Base-by-base conservation (phyloP, 331 rosid species). In the Acacia concinna region DNA sequence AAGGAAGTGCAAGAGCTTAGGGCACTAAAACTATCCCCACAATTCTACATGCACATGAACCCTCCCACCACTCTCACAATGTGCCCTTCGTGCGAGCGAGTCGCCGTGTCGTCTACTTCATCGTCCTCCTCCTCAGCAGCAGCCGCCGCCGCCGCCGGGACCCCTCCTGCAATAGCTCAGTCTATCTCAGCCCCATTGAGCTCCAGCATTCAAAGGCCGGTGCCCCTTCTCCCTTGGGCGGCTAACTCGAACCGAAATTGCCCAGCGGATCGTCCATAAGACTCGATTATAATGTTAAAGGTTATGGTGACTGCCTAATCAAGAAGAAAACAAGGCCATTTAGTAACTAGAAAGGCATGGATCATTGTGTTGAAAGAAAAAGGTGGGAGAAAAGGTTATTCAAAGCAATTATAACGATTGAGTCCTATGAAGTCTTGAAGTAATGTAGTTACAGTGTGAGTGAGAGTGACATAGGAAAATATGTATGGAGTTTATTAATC, bases 1-100 rank as follows among this genome's bases (percentile, higher is more conserved):
- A 92, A 91, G 84, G 97, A 94, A 82, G 93, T 91, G 78, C 95
- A 88, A 77, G 98, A 92, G 85, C 95, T 94, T 0, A 92, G 97
- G 78, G 91, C 96, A 27, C 87, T 94, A 80, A 92, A 94, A 77
- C 82, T 94, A 25, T 92, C 98, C 13, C 98, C 97, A 49, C 96
- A 89, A 81, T 79, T 91, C 32, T 90, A 92, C 88, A 92, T 85
- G 97, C 92, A 94, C 52, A 92, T 92, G 95, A 91, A 80, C 65
- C 98, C 97, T 78, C 97, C 98, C 47, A 92, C 97, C 62, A 94
- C 98, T 25, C 98, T 92, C 66, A 92, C 97, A 51, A 92, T 94
- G 95, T 94, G 97, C 83, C 94, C 97, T 67, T 90, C 94, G 0
- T 94, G 97, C 2, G 93, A 92, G 89, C 94, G 95, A 1, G 94